A percentile compares a stretch with the other conserved stretches of the same genome.
phyloP scores from a whole-genome alignment of 73 alveolate genomes.

The Paramecium sonneborni region DNA sequence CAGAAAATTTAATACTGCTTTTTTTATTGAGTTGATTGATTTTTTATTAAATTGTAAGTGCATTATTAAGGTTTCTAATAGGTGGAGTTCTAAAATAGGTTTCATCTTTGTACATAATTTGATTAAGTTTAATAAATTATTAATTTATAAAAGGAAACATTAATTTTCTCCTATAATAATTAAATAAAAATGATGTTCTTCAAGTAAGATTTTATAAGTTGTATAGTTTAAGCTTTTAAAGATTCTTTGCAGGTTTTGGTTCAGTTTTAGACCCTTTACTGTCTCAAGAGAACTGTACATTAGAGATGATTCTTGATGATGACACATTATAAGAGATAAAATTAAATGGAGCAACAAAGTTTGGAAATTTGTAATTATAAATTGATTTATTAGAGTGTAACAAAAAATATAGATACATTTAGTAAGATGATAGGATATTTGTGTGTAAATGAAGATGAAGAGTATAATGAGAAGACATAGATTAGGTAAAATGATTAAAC shows the following conservation, averaged over 20 bases:
- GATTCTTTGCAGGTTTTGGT: slow-evolving; percentile 31
- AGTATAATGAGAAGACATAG: not conserved
- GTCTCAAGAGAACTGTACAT: not conserved
- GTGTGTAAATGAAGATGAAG: not conserved
- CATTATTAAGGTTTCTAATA: not conserved
- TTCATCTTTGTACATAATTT: not conserved
- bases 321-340: not conserved
- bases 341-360: slow-evolving; percentile 7
- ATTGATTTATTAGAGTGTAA: not conserved
- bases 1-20: slow-evolving; percentile 14
- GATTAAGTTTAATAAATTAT: not conserved
- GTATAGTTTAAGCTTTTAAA: not conserved
- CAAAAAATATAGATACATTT: slow-evolving; percentile 24
- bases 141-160: not conserved
- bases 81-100: not conserved
- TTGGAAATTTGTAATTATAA: slow-evolving; percentile 16
- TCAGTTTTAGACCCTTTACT: not conserved
- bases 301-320: slow-evolving; percentile 26
- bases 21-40: not conserved
- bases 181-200: slow-evolving; percentile 37
- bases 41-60: not conserved
- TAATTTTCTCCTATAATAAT: not conserved
- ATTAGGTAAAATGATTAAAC: slow-evolving; percentile 15
- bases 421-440: not conserved
- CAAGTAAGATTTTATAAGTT: slow-evolving; percentile 23